These are phyloP conservation scores for Aspergillus puulaauensis DNA, from an alignment of 2,329 filamentous ascomycete genomes.

Conservation along the genomic window DNA sequence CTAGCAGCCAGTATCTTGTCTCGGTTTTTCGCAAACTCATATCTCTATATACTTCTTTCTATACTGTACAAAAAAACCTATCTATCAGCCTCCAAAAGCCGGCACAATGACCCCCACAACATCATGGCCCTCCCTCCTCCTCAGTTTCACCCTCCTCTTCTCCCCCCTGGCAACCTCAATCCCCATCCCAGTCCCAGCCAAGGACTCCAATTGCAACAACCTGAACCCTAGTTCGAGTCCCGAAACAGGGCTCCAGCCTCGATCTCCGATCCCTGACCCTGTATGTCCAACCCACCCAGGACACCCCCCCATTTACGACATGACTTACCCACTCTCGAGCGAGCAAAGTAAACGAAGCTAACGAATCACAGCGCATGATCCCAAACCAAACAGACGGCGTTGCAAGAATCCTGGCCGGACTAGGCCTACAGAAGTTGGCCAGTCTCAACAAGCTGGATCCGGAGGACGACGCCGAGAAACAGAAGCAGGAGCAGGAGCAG, in stretches of 20 bases:
- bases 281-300: not conserved
- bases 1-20: too few species aligned
- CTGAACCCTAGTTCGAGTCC: not conserved
- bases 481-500: not conserved
- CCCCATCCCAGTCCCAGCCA: not conserved
- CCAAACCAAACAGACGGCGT: conserved; percentile 7
- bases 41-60: not conserved
- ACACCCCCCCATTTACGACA: not conserved
- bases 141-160: not conserved
- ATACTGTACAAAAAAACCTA: not conserved
- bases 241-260: not conserved
- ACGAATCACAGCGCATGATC: conserved; percentile 9
- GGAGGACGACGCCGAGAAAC: not conserved
- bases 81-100: too few species aligned
- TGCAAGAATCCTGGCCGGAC: conserved; percentile 2
- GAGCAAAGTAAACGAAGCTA: not conserved
- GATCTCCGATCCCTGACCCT: not conserved
- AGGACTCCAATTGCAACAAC: not conserved
- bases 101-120: not conserved
- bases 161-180: not conserved
- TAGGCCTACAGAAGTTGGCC: conserved; percentile 11
- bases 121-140: not conserved
- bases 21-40: too few species aligned
- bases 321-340: not conserved
- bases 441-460: not conserved